These are phyloP conservation scores for Tetracladium setigerum DNA, from an alignment of 495 filamentous ascomycete genomes.

Conservation along the genomic window DNA sequence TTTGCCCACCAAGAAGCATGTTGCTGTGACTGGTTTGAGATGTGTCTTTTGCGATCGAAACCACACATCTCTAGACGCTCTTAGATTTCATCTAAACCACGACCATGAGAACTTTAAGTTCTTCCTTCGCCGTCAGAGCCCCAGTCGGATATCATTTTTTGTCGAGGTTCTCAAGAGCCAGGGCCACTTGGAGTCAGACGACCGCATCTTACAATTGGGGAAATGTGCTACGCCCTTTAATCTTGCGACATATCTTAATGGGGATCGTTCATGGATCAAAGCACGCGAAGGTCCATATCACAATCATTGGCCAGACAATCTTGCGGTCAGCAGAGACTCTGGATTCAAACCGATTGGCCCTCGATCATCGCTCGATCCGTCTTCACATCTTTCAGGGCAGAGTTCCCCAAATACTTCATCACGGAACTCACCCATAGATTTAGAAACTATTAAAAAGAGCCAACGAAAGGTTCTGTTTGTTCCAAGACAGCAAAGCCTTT, in stretches of 20 bases:
- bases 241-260: slow-evolving; percentile 30
- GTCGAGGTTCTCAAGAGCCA: slow-evolving; percentile 9
- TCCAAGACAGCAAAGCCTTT: slow-evolving; percentile 40
- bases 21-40: slow-evolving; percentile 30
- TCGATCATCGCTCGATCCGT: slow-evolving; percentile 17
- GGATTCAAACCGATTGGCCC: too few relatives aligned
- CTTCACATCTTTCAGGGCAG: slow-evolving; percentile 16
- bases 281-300: slow-evolving; percentile 32
- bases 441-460: slow-evolving; percentile 13
- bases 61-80: slow-evolving; percentile 32
- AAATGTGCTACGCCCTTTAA: slow-evolving; percentile 28
- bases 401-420: slow-evolving; percentile 23
- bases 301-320: slow-evolving; percentile 19
- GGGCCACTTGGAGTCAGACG: neutral
- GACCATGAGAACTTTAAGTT: slow-evolving; percentile 39
- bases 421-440: slow-evolving; percentile 11
- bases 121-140: slow-evolving; percentile 27
- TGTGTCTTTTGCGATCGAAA: slow-evolving; percentile 39
- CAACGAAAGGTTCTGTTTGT: slow-evolving; percentile 29
- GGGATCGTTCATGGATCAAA: slow-evolving; percentile 34
- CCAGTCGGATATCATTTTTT: slow-evolving; percentile 15
- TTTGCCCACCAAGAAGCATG: slow-evolving; percentile 30
- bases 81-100: slow-evolving; percentile 34
- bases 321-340: too few relatives aligned
- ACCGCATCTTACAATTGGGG: slow-evolving; percentile 29